Evolutionary conservation across 139 green algal genomes (phyloP).

Genomic region (Ostreobium quekettii): DNA sequence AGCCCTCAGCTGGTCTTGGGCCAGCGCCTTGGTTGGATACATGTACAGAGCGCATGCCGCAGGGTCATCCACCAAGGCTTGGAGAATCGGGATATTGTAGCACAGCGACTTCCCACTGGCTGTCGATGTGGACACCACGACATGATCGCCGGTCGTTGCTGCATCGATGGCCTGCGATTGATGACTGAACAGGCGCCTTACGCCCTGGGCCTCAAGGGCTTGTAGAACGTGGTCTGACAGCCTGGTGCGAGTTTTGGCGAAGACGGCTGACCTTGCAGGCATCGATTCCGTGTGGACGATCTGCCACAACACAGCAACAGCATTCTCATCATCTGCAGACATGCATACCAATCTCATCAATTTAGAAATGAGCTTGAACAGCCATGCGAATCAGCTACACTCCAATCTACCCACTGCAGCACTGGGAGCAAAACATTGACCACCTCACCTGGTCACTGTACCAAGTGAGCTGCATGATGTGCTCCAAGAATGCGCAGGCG

Average conservation of each 20-base stretch:
- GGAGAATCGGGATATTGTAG: conserved; percentile 74
- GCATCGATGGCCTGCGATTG: conserved; percentile 52
- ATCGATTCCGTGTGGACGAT: conserved; percentile 50
- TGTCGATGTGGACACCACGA: conserved; percentile 81
- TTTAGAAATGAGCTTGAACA: neutral
- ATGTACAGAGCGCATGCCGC: conserved; percentile 70
- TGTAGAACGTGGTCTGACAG: conserved; percentile 32
- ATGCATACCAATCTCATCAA: neutral
- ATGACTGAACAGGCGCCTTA: conserved; percentile 42
- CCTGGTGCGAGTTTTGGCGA: conserved; percentile 8
- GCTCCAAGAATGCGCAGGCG: conserved; percentile 38
- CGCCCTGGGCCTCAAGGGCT: conserved; percentile 35
- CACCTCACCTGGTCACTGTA: conserved; percentile 47
- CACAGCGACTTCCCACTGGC: conserved; percentile 88
- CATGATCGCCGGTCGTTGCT: conserved; percentile 38
- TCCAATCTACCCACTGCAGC: neutral
- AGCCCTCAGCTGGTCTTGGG: conserved; percentile 74
- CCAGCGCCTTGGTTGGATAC: conserved; percentile 90
- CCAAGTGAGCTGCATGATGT: conserved; percentile 48
- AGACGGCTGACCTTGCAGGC: conserved; percentile 35
- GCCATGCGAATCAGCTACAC: too few species aligned
- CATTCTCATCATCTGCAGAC: neutral
- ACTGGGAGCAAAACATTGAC: too few species aligned
- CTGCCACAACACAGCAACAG: conserved; percentile 25
- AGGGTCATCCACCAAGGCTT: conserved; percentile 33